These are phyloP conservation scores for Clarkia xantiana DNA, from an alignment of 345 rosid species.

Conservation along the genomic window DNA sequence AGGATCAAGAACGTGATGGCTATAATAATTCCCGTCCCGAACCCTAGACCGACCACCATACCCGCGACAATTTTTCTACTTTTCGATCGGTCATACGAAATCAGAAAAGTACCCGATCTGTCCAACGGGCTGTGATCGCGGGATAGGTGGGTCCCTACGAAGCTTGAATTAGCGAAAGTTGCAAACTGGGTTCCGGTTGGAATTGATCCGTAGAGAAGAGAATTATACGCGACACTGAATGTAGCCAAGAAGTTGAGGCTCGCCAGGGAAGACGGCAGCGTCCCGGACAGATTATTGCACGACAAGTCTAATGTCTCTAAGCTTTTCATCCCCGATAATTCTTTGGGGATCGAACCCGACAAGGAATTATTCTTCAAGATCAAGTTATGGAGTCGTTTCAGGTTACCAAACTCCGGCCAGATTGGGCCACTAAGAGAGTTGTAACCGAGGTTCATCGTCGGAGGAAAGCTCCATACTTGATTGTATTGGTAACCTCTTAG, in stretches of 20 bases:
- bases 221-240: conserved; percentile 1
- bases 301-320: conserved; percentile 7
- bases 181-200: no score
- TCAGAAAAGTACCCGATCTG: no score
- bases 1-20: no score
- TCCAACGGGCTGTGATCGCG: no score
- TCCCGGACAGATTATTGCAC: conserved; percentile 4
- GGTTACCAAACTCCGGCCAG: conserved; percentile 7
- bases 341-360: conserved; percentile 3
- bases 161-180: no score
- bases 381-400: conserved; percentile 7
- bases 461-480: conserved; percentile 7
- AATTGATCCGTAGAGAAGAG: no score
- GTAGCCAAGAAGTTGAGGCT: conserved; percentile 2
- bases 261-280: conserved; percentile 2
- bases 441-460: conserved; percentile 2
- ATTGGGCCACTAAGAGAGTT: conserved; percentile 4
- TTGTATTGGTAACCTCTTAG: conserved; percentile 6
- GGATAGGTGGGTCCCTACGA: no score
- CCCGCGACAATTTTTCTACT: no score
- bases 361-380: neutral
- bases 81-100: no score
- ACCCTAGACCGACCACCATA: no score
- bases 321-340: conserved; percentile 7
- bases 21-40: no score